Conservation (phyloP, 176 grass and related monocot species). For the sorghum (Sorghum bicolor) region DNA sequence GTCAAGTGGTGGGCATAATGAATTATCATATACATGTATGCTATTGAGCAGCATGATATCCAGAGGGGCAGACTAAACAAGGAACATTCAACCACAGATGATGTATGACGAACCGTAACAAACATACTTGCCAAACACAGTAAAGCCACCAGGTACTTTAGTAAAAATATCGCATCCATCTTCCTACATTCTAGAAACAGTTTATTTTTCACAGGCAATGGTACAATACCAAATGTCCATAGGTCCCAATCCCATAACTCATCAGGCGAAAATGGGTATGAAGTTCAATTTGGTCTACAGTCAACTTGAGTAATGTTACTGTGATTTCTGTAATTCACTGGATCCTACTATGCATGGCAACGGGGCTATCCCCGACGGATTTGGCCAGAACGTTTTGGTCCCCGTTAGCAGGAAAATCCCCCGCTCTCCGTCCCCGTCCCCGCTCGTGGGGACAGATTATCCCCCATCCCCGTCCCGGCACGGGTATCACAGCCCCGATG, state of each 20-base stretch:
- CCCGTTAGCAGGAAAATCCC: too few species aligned
- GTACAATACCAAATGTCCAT: background rate
- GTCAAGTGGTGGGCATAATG: background rate
- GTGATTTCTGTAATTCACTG: slow-evolving; percentile 1
- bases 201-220: background rate
- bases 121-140: slow-evolving; percentile 11
- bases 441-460: too few species aligned
- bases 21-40: background rate
- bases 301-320: background rate
- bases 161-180: background rate
- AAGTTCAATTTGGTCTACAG: background rate
- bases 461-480: too few species aligned
- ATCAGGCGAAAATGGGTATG: background rate
- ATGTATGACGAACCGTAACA: background rate
- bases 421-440: too few species aligned
- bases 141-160: background rate
- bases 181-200: background rate
- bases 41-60: background rate
- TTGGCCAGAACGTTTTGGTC: too few species aligned
- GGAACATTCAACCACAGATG: background rate
- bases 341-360: background rate
- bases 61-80: background rate
- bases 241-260: background rate
- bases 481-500: too few species aligned
- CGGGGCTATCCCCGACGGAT: too few species aligned